These are phyloP conservation scores for Paraphoma sp. DNA, from an alignment of 2,329 filamentous ascomycete genomes.

Conservation along the genomic window DNA sequence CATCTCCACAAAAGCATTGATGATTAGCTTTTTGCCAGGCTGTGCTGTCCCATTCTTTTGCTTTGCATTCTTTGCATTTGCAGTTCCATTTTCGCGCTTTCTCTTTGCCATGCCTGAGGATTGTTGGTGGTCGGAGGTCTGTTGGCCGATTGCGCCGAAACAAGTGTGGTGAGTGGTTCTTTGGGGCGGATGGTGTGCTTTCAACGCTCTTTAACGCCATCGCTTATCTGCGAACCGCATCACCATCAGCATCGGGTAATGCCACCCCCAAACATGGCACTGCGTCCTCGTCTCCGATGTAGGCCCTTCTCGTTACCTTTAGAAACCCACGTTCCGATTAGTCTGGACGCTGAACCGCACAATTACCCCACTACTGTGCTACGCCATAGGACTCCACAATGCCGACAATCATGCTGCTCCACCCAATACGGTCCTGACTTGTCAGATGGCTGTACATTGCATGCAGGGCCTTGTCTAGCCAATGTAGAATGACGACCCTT, in stretches of 20 bases:
- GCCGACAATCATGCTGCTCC: conserved; percentile 21
- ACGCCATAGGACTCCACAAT: conserved; percentile 33
- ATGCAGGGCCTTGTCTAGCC: background rate
- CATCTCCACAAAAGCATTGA: conserved; percentile 54
- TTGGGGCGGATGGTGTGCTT: conserved; percentile 39
- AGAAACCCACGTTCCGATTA: conserved; percentile 7
- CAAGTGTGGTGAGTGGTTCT: conserved; percentile 10
- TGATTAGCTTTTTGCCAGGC: conserved; percentile 45
- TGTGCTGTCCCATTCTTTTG: conserved; percentile 9
- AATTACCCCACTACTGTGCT: conserved; percentile 11
- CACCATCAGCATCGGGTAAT: conserved; percentile 10
- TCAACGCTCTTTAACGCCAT: conserved; percentile 33
- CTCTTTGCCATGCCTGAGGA: conserved; percentile 16
- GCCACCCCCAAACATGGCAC: conserved; percentile 4
- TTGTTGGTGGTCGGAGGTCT: conserved; percentile 7
- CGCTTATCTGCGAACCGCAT: conserved; percentile 21
- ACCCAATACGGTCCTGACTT: conserved; percentile 3
- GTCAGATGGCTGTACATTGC: conserved; percentile 6
- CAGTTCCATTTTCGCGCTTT: conserved; percentile 6
- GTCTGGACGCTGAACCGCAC: conserved; percentile 3
- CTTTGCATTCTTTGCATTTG: conserved; percentile 1
- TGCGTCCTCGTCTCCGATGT: conserved; percentile 12
- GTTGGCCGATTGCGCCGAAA: conserved; percentile 28
- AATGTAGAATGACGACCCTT: background rate
- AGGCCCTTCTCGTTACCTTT: conserved; percentile 5